These are phyloP conservation scores for Stemphylium vesicarium DNA, from an alignment of 2,329 filamentous ascomycete genomes.

Conservation along the genomic window DNA sequence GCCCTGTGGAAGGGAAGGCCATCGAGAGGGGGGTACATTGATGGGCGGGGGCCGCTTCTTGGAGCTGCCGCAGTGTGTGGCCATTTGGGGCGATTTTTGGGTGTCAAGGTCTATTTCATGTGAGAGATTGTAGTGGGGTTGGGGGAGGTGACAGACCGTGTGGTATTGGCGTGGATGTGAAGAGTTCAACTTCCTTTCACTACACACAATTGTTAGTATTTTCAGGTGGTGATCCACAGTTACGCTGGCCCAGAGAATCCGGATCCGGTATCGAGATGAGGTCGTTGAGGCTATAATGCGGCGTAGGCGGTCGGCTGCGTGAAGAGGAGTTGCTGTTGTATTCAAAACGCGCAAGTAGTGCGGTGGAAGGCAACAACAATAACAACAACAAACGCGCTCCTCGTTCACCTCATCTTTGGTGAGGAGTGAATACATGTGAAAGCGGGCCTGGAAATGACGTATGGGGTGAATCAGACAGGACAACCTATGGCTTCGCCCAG, in stretches of 20 bases:
- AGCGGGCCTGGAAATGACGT: background rate
- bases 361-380: slow-evolving; percentile 24
- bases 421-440: background rate
- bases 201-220: background rate
- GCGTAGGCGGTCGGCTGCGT: background rate
- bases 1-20: slow-evolving; percentile 15
- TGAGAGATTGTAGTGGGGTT: background rate
- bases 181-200: background rate
- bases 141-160: background rate
- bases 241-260: background rate
- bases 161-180: background rate
- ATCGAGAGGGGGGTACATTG: slow-evolving; percentile 21
- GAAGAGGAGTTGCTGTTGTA: slow-evolving; percentile 3
- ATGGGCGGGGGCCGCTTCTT: slow-evolving; percentile 40
- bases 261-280: background rate
- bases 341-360: background rate
- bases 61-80: slow-evolving; percentile 15
- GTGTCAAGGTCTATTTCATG: background rate
- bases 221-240: background rate
- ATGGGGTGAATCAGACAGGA: background rate
- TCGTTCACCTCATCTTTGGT: slow-evolving; percentile 16
- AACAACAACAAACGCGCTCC: slow-evolving; percentile 25
- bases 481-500: background rate
- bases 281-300: background rate
- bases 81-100: slow-evolving; percentile 18